These are phyloP conservation scores for Phytophthora pisi DNA, from an alignment of 352 stramenopile species.

Conservation along the genomic window DNA sequence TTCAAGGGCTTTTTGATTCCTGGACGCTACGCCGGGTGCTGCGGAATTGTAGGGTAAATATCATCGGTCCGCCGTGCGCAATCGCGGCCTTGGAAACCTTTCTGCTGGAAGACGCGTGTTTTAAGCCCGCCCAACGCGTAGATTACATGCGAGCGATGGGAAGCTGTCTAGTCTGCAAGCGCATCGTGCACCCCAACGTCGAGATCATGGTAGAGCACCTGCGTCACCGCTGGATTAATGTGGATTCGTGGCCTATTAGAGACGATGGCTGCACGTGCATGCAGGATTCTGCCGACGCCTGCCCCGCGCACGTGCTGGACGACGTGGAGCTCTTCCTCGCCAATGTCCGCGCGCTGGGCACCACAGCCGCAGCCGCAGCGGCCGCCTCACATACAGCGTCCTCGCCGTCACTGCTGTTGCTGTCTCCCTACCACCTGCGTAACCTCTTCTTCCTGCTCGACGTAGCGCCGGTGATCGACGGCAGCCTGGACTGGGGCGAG, in stretches of 20 bases:
- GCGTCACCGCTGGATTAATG: slow-evolving; percentile 44
- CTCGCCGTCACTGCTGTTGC: slow-evolving; percentile 8
- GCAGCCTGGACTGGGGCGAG: slow-evolving; percentile 51
- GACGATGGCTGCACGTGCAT: slow-evolving; percentile 45
- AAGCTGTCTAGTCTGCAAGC: slow-evolving; percentile 54
- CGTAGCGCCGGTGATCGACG: slow-evolving; percentile 50
- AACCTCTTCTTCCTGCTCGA: slow-evolving; percentile 58
- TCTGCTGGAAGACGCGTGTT: slow-evolving; percentile 22
- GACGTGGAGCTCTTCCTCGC: slow-evolving; percentile 39
- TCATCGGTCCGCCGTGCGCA: slow-evolving; percentile 49
- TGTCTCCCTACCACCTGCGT: slow-evolving; percentile 35
- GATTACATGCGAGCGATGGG: slow-evolving; percentile 57
- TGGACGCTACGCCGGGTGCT: slow-evolving; percentile 54
- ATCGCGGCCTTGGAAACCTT: slow-evolving; percentile 40
- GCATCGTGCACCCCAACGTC: slow-evolving; percentile 55
- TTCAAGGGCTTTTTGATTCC: slow-evolving; percentile 53
- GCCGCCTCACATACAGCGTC: background rate
- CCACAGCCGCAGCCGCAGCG: background rate
- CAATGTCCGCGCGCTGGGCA: slow-evolving; percentile 27
- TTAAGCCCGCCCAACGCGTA: slow-evolving; percentile 50
- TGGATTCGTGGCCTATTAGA: slow-evolving; percentile 35
- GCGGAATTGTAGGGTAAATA: slow-evolving; percentile 54
- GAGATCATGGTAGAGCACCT: slow-evolving; percentile 64
- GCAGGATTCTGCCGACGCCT: slow-evolving; percentile 13
- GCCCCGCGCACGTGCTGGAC: slow-evolving; percentile 41